Evolutionary conservation across 345 rosid genomes (phyloP).

Genomic region (Hibiscus syriacus): DNA sequence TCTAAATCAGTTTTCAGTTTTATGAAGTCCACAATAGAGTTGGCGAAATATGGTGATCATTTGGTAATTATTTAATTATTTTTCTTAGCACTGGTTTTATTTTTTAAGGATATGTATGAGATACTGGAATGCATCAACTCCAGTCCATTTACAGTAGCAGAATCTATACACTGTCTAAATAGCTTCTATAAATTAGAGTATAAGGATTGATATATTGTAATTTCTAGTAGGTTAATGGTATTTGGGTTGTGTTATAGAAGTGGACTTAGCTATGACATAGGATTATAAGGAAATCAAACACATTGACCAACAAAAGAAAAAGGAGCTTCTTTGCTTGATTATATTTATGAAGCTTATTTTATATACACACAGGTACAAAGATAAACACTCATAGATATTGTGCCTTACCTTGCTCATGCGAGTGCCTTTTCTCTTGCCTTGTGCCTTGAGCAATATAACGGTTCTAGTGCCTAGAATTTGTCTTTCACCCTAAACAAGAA

Average conservation of each 20-base stretch:
- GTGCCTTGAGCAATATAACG: too few relatives aligned
- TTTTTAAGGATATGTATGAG: not conserved
- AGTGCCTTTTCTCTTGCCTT: too few relatives aligned
- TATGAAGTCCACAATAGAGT: conserved; percentile 52
- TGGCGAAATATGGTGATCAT: conserved; percentile 51
- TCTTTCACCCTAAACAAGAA: too few relatives aligned
- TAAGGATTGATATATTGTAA: not conserved
- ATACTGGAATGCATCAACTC: not conserved
- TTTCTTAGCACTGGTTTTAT: not conserved
- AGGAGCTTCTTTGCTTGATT: too few relatives aligned
- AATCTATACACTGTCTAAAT: not conserved
- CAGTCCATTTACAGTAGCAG: not conserved
- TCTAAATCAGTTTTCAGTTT: conserved; percentile 36
- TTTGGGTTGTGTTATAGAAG: not conserved
- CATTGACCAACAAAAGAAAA: too few relatives aligned
- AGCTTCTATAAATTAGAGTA: not conserved
- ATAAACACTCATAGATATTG: too few relatives aligned
- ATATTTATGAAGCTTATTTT: too few relatives aligned
- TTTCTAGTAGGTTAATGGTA: not conserved
- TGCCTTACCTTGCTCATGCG: too few relatives aligned
- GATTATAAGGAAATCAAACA: too few relatives aligned
- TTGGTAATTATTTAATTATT: conserved; percentile 29
- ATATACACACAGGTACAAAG: too few relatives aligned
- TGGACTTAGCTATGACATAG: not conserved
- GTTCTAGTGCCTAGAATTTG: too few relatives aligned